Evolutionary conservation across 73 alveolate genomes (phyloP).

Genomic region (Tetrahymena elliotti): DNA sequence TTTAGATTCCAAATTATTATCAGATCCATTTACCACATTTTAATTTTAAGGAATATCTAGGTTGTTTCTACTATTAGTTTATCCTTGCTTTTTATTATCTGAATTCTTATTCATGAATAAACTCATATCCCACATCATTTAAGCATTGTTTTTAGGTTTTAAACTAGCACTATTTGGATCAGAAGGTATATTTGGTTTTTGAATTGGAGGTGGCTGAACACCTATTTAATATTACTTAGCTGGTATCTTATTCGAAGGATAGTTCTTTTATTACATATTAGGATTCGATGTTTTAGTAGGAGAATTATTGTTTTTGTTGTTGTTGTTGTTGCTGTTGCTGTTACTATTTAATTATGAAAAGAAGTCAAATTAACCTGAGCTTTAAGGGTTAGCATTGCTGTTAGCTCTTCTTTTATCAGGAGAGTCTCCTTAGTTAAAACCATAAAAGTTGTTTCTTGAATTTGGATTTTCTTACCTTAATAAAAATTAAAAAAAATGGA

Average conservation of each 20-base stretch:
- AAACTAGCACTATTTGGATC: neutral
- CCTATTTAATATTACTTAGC: neutral
- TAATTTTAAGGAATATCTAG: neutral
- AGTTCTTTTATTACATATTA: neutral
- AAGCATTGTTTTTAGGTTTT: neutral
- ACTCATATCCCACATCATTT: neutral
- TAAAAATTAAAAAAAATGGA: neutral
- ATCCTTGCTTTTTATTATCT: neutral
- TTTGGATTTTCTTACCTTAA: neutral
- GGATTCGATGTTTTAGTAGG: neutral
- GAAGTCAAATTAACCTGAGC: neutral
- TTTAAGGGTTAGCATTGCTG: neutral
- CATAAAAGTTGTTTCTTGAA: neutral
- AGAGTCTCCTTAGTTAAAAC: neutral
- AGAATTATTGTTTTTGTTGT: no score
- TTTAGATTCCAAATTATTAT: neutral
- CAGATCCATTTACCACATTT: neutral
- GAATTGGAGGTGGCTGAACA: neutral
- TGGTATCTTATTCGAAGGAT: neutral
- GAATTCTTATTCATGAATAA: neutral
- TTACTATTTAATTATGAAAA: neutral
- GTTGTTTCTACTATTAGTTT: neutral
- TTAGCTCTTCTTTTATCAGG: neutral
- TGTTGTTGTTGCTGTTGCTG: no score
- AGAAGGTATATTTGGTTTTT: neutral